A percentile compares a stretch with the other conserved stretches of the same genome.
Evolutionary conservation across 2,329 filamentous ascomycete species (phyloP).

Genomic region (Exophiala lecanii-corni): DNA sequence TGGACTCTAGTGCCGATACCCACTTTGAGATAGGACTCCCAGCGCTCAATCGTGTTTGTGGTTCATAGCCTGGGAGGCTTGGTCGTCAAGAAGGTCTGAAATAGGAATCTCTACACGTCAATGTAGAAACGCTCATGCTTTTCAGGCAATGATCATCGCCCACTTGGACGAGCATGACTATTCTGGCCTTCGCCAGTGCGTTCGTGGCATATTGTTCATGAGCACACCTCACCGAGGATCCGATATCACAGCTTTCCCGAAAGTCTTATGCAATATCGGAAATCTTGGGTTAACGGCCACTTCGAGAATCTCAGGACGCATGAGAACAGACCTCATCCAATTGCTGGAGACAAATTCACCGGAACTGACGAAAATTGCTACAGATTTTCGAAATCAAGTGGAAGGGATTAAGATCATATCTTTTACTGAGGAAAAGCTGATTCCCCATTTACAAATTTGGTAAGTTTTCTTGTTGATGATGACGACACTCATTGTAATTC

Average conservation of each 20-base stretch:
- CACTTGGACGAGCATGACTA: background rate
- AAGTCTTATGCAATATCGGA: background rate
- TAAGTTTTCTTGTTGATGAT: too few relatives aligned
- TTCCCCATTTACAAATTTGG: background rate
- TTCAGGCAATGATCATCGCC: background rate
- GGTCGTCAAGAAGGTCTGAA: constrained; percentile 1
- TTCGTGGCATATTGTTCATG: background rate
- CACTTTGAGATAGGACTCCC: background rate
- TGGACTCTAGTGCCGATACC: background rate
- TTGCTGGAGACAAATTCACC: background rate
- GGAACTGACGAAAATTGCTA: background rate
- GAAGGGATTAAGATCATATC: background rate
- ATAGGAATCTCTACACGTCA: background rate
- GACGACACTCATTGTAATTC: background rate
- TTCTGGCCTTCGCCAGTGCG: background rate
- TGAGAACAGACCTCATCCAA: background rate
- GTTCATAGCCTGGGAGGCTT: background rate
- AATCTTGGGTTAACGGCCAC: background rate
- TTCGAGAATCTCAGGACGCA: background rate
- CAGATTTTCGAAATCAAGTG: background rate
- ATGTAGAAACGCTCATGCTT: background rate
- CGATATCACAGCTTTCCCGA: background rate
- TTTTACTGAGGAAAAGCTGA: background rate
- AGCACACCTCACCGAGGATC: background rate
- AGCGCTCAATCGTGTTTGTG: background rate